phyloP scores from a whole-genome alignment of 2,329 filamentous ascomycete genomes.

The Beauveria sp. region DNA sequence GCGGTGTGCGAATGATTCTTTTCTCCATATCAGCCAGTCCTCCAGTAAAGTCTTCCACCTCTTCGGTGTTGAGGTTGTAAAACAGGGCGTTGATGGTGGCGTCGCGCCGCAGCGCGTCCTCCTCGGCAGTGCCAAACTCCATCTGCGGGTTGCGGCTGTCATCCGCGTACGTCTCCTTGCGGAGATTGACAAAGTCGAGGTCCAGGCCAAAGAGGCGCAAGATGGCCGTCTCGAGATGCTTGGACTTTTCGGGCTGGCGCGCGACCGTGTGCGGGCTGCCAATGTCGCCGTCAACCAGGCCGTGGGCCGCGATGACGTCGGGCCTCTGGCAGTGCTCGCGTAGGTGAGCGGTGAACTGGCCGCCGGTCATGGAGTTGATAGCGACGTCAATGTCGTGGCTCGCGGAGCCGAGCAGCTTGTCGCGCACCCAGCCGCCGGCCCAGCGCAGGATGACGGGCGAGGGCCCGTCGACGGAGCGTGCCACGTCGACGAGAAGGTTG shows the following conservation, averaged over 20 bases:
- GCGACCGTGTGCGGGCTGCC: slow-evolving; percentile 80
- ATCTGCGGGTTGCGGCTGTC: slow-evolving; percentile 85
- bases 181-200: slow-evolving; percentile 87
- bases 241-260: slow-evolving; percentile 91
- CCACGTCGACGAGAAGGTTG: slow-evolving; percentile 75
- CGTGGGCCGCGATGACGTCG: slow-evolving; percentile 54
- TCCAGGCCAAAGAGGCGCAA: slow-evolving; percentile 80
- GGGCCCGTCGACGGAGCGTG: slow-evolving; percentile 47
- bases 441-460: slow-evolving; percentile 58
- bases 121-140: slow-evolving; percentile 86
- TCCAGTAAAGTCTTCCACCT: slow-evolving; percentile 78
- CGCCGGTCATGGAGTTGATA: slow-evolving; percentile 79
- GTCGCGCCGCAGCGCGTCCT: slow-evolving; percentile 84
- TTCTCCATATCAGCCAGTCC: slow-evolving; percentile 68
- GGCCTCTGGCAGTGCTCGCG: slow-evolving; percentile 58
- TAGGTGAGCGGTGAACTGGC: slow-evolving; percentile 63
- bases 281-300: slow-evolving; percentile 49
- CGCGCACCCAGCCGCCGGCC: slow-evolving; percentile 82
- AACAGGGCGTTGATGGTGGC: slow-evolving; percentile 94
- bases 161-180: slow-evolving; percentile 85
- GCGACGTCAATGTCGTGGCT: slow-evolving; percentile 81
- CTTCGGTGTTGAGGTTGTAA: slow-evolving; percentile 76
- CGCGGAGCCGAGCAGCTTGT: slow-evolving; percentile 65
- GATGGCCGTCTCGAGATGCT: slow-evolving; percentile 88
- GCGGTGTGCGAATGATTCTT: slow-evolving; percentile 71